Evolutionary conservation across 2,329 filamentous ascomycete species (phyloP).

Genomic region (Gnomoniopsis smithogilvyi): DNA sequence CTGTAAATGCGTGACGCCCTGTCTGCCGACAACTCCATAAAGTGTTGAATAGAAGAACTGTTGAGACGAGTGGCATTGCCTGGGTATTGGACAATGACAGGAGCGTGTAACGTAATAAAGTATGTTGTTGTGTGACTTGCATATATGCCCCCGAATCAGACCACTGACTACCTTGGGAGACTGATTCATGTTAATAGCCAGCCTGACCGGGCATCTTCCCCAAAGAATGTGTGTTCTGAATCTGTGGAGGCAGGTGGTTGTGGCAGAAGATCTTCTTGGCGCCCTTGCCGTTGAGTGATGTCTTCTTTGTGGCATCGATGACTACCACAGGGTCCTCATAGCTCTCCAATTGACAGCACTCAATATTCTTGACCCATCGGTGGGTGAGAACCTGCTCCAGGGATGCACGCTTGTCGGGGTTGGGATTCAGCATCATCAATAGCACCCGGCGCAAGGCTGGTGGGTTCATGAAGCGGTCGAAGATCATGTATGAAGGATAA

Average conservation of each 20-base stretch:
- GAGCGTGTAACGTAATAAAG: neutral
- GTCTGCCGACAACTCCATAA: neutral
- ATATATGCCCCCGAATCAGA: neutral
- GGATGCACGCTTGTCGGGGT: conserved; percentile 66
- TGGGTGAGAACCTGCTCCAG: conserved; percentile 68
- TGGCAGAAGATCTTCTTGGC: conserved; percentile 55
- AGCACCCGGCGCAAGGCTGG: conserved; percentile 68
- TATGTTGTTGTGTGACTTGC: neutral
- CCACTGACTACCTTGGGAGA: neutral
- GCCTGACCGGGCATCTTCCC: conserved; percentile 54
- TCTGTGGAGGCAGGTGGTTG: conserved; percentile 52
- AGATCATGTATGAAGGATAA: conserved; percentile 62
- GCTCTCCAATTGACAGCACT: conserved; percentile 74
- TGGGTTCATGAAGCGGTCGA: conserved; percentile 65
- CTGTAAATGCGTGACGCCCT: conserved; percentile 1
- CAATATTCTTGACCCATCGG: conserved; percentile 70
- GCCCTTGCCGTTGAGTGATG: conserved; percentile 37
- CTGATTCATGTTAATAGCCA: conserved; percentile 41
- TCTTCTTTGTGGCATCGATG: conserved; percentile 61
- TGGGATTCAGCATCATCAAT: conserved; percentile 78
- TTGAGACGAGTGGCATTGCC: neutral
- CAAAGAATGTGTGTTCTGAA: conserved; percentile 42
- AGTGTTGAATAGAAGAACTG: neutral
- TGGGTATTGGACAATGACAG: neutral
- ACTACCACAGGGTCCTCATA: conserved; percentile 60